A percentile compares a stretch with the other conserved stretches of the same genome.
Conservation (phyloP, 768 basidiomycete species). For the Suillus subalutaceus region DNA sequence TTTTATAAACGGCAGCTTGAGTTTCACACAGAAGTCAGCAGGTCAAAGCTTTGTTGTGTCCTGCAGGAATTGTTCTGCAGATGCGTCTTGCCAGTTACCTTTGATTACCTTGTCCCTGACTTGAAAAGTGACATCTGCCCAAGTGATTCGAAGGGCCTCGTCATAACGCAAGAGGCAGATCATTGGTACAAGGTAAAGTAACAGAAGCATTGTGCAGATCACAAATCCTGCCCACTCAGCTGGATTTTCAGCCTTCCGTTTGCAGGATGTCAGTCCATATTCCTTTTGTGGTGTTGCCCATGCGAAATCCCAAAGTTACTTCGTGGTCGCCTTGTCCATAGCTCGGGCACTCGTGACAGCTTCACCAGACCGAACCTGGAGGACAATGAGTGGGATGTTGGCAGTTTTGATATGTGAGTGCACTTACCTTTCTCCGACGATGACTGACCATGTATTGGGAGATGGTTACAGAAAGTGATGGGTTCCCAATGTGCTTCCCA, state of each 20-base stretch:
- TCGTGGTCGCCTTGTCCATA: constrained; percentile 27
- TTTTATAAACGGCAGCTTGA: constrained; percentile 31
- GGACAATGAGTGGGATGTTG: too few species aligned
- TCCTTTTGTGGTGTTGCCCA: constrained; percentile 20
- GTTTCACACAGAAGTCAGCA: constrained; percentile 14
- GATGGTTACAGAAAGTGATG: constrained; percentile 29
- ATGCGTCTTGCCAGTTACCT: neutral
- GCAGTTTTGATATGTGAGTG: too few species aligned
- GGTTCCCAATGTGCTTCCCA: constrained; percentile 22
- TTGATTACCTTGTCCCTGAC: neutral
- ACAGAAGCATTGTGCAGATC: constrained; percentile 27
- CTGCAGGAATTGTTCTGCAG: neutral
- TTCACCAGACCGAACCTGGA: constrained; percentile 20
- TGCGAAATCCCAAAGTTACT: constrained; percentile 29
- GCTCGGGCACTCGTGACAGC: constrained; percentile 30
- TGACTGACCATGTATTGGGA: constrained; percentile 35
- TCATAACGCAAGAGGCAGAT: constrained; percentile 37
- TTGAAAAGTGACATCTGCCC: constrained; percentile 24
- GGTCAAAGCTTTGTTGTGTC: neutral
- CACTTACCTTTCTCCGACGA: constrained; percentile 25
- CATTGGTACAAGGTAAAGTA: constrained; percentile 36
- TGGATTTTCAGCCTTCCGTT: constrained; percentile 16
- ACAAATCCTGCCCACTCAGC: constrained; percentile 29
- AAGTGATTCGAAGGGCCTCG: constrained; percentile 36
- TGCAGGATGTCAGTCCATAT: constrained; percentile 11